These are phyloP conservation scores for Acanthamoeba royreba DNA, from an alignment of 208 protist genomes.

Conservation along the genomic window DNA sequence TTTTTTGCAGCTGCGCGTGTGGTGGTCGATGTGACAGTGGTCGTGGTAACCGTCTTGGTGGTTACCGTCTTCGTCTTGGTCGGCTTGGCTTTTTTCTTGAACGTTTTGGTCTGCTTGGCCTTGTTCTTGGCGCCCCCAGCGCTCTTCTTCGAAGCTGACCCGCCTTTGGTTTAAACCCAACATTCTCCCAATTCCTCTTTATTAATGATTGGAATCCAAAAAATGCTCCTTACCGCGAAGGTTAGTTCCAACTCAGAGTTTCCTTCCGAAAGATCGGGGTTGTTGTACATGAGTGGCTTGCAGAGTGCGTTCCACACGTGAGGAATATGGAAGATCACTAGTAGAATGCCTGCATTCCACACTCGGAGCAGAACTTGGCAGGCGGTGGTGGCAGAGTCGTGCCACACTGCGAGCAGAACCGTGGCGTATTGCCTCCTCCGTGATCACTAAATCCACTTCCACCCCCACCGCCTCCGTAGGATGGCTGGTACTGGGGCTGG, in stretches of 20 bases:
- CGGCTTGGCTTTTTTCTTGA: neutral
- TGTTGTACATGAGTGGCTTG: too few relatives aligned
- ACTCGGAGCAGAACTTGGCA: neutral
- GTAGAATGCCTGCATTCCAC: neutral
- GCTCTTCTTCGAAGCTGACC: neutral
- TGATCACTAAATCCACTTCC: too few relatives aligned
- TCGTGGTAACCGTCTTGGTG: neutral
- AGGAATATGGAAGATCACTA: neutral
- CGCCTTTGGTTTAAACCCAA: too few relatives aligned
- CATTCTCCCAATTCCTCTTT: too few relatives aligned
- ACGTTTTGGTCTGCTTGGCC: neutral
- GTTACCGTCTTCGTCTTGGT: neutral
- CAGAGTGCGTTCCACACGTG: neutral
- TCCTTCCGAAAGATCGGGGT: too few relatives aligned
- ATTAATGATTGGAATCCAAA: too few relatives aligned
- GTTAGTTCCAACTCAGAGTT: too few relatives aligned
- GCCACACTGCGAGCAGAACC: neutral
- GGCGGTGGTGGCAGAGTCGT: neutral
- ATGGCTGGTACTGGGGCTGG: neutral
- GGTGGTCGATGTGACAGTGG: neutral
- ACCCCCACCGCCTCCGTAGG: too few relatives aligned
- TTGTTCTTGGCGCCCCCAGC: neutral
- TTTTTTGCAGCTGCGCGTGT: neutral
- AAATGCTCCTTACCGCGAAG: too few relatives aligned
- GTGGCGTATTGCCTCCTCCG: neutral